phyloP scores from a whole-genome alignment of 495 filamentous ascomycete species.

The Saxophila tyrrhenica region DNA sequence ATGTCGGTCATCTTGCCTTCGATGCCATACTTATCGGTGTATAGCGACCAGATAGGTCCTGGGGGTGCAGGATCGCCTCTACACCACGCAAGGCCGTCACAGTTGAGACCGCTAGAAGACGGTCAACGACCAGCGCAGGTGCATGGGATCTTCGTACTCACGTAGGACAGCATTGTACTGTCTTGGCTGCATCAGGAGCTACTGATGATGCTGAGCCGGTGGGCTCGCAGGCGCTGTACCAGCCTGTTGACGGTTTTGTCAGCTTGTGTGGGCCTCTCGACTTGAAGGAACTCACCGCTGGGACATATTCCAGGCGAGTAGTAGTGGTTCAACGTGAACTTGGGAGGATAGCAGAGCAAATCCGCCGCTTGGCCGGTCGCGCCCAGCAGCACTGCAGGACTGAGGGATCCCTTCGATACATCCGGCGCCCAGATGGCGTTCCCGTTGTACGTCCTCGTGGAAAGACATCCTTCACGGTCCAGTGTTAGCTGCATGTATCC shows the following conservation, averaged over 20 bases:
- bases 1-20: background rate
- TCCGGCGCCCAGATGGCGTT: background rate
- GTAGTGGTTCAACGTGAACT: background rate
- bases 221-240: background rate
- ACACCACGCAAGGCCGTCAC: background rate
- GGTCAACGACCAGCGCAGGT: too few species aligned
- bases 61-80: background rate
- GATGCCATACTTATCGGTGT: background rate
- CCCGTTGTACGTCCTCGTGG: background rate
- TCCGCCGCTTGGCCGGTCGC: background rate
- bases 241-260: background rate
- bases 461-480: background rate
- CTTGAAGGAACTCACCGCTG: background rate
- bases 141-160: too few species aligned
- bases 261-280: background rate
- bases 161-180: background rate
- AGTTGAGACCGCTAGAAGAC: background rate
- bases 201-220: background rate
- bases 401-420: background rate
- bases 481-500: background rate
- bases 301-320: background rate
- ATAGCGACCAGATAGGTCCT: background rate
- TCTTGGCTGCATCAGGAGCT: background rate
- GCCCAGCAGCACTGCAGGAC: background rate
- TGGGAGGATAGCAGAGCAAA: background rate